Evolutionary conservation across 108 stramenopile genomes (phyloP).

Genomic region (Craspedostauros australis): DNA sequence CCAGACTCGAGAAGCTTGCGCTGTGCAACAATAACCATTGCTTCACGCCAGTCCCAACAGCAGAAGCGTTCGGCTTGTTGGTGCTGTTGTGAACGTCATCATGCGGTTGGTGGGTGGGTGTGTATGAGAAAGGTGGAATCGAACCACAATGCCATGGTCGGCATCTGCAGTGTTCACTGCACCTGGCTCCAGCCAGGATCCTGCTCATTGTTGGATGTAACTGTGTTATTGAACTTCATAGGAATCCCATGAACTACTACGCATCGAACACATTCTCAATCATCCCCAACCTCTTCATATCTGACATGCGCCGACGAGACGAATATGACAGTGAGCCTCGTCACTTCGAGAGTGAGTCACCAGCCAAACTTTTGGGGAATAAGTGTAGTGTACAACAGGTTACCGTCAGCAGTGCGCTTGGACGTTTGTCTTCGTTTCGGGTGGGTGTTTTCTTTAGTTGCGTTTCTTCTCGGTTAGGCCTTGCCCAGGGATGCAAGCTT

Average conservation of each 20-base stretch:
- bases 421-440: slow-evolving; percentile 3
- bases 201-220: slow-evolving; percentile 49
- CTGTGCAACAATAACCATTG: too few relatives aligned
- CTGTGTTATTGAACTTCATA: not conserved
- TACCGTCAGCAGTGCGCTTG: slow-evolving; percentile 5
- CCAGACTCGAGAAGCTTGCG: too few relatives aligned
- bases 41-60: too few relatives aligned
- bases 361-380: slow-evolving; percentile 34
- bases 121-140: slow-evolving; percentile 91
- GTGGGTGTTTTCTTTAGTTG: not conserved
- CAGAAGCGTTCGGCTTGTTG: too few relatives aligned
- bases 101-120: too few relatives aligned
- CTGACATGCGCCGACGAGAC: slow-evolving; percentile 1
- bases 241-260: not conserved
- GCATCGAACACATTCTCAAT: too few relatives aligned
- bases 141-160: slow-evolving; percentile 84
- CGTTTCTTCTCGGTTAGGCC: slow-evolving; percentile 25
- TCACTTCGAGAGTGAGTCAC: slow-evolving; percentile 27
- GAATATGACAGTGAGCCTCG: slow-evolving; percentile 34
- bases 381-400: slow-evolving; percentile 11
- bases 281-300: too few relatives aligned
- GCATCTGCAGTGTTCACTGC: slow-evolving; percentile 82
- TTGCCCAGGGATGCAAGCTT: slow-evolving; percentile 83
- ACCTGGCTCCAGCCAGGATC: slow-evolving; percentile 61
- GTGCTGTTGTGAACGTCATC: too few relatives aligned